Evolutionary conservation across 495 filamentous ascomycete species (phyloP), one percentile per base, ranked within the genome.

Genomic region (Neurospora sp.): DNA sequence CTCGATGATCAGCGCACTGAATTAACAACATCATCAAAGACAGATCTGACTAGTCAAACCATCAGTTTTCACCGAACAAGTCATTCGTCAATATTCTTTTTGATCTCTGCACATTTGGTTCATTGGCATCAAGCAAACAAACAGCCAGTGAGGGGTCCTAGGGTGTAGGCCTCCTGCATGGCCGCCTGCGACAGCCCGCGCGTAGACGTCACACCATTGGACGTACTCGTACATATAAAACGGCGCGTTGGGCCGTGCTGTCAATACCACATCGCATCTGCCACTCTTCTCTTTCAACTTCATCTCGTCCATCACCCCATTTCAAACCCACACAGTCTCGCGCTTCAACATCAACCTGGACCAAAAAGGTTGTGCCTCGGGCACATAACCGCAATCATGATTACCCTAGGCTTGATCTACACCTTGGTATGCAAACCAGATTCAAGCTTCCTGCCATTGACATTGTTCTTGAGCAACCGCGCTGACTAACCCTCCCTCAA

Each of bases 331-430:
- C 2, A 2, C 6, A 17, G 2, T 34, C 15, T 19, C 0, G 0
- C 28, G 15, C 54, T 62, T 7, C 24, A 66, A 66, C 54, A 66
- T 66, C 15, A 19, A 66, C 3, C 4, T 59, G n/a, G 2, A 62
- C 2, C 21, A 62, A 62, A 6, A 31, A 2, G 17, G 1, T 17
- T 5, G 48, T 59, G 48, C 48, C 24, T 62, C 1, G 28, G 21
- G n/a, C 48, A 59, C 48, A 31, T 4, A 70, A 36, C 13, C 69
- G n/a, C 37, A 66, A 71, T 5, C 7, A 75, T 75, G 74, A 54
- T 40, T 4, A 24, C 69, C 15, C 48, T 74, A 11, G 38, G 73
- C 10, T 19, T 71, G 7, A 42, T 76, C 36, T 76, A 74, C 19
- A 11, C 54, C 28, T 15, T 76, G 39, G 74, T 76, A 72, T 19